phyloP scores from a whole-genome alignment of 768 basidiomycete genomes.

The Flagelloscypha sp. region DNA sequence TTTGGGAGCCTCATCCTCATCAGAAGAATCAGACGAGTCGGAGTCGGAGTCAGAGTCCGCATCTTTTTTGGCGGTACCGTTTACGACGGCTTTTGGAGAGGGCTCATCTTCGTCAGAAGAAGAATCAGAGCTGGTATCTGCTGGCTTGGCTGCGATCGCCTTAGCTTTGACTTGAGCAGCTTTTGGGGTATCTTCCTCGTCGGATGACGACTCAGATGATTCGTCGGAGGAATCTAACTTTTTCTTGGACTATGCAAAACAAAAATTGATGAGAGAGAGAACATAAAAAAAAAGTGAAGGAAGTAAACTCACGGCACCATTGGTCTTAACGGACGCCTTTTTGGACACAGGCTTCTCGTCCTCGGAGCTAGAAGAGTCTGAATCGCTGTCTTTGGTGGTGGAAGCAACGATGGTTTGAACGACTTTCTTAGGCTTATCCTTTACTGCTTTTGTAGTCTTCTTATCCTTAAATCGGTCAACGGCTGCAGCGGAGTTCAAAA shows the following conservation, averaged over 20 bases:
- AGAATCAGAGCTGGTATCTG: slow-evolving; percentile 11
- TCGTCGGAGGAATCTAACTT: slow-evolving; percentile 18
- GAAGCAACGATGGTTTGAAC: too few species aligned
- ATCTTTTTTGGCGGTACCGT: slow-evolving; percentile 18
- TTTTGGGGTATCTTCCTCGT: slow-evolving; percentile 52
- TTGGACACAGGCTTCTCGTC: slow-evolving; percentile 24
- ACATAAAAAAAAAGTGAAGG: slow-evolving; percentile 3
- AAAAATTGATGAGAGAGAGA: neutral
- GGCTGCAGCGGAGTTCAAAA: too few species aligned
- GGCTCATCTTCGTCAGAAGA: slow-evolving; percentile 14
- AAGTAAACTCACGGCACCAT: slow-evolving; percentile 24
- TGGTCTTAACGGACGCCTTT: too few species aligned
- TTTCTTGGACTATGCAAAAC: slow-evolving; percentile 1
- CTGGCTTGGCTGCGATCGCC: slow-evolving; percentile 13
- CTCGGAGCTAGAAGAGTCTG: slow-evolving; percentile 21
- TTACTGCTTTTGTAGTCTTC: slow-evolving; percentile 29
- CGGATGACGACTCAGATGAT: slow-evolving; percentile 30
- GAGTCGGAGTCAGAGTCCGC: slow-evolving; percentile 13
- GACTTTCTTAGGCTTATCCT: slow-evolving; percentile 8
- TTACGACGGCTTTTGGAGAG: slow-evolving; percentile 12
- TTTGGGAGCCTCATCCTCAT: slow-evolving; percentile 22
- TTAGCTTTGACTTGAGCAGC: slow-evolving; percentile 38
- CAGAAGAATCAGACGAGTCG: slow-evolving; percentile 15
- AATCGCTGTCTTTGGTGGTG: slow-evolving; percentile 2
- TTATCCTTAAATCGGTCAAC: too few species aligned